These are phyloP conservation scores for Verticillium alfalfae DNA, from an alignment of 2,329 filamentous ascomycete genomes.

Conservation along the genomic window DNA sequence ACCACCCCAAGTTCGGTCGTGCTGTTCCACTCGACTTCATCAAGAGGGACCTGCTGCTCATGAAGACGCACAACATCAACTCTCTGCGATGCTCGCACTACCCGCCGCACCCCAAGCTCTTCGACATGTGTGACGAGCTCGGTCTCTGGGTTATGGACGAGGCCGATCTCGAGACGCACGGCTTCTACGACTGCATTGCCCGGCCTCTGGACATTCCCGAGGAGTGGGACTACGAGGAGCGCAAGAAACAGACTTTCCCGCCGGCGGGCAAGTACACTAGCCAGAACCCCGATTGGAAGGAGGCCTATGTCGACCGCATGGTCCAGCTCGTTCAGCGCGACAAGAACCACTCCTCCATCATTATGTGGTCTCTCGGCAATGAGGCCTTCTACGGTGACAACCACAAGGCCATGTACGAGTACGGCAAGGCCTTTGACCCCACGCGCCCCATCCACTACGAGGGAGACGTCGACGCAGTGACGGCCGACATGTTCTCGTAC, in stretches of 20 bases:
- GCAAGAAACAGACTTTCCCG: conserved; percentile 49
- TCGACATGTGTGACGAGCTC: conserved; percentile 59
- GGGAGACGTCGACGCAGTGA: conserved; percentile 52
- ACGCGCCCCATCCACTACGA: conserved; percentile 62
- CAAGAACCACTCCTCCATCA: conserved; percentile 65
- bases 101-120: conserved; percentile 54
- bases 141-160: conserved; percentile 56
- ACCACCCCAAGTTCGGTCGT: conserved; percentile 59
- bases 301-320: conserved; percentile 63
- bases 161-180: conserved; percentile 47
- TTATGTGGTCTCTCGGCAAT: conserved; percentile 70
- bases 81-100: conserved; percentile 65
- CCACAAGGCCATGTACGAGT: conserved; percentile 62
- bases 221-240: conserved; percentile 53
- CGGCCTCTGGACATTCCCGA: conserved; percentile 47
- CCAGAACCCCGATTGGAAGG: conserved; percentile 55
- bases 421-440: conserved; percentile 51
- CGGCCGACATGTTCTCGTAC: conserved; percentile 60
- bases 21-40: conserved; percentile 59
- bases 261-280: conserved; percentile 53
- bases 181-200: conserved; percentile 44
- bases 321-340: conserved; percentile 60
- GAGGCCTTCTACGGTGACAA: conserved; percentile 69
- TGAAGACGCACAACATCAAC: conserved; percentile 69
- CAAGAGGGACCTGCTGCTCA: conserved; percentile 55